These are phyloP conservation scores for Trichoderma reesei DNA, from an alignment of 495 filamentous ascomycete genomes.

Conservation along the genomic window DNA sequence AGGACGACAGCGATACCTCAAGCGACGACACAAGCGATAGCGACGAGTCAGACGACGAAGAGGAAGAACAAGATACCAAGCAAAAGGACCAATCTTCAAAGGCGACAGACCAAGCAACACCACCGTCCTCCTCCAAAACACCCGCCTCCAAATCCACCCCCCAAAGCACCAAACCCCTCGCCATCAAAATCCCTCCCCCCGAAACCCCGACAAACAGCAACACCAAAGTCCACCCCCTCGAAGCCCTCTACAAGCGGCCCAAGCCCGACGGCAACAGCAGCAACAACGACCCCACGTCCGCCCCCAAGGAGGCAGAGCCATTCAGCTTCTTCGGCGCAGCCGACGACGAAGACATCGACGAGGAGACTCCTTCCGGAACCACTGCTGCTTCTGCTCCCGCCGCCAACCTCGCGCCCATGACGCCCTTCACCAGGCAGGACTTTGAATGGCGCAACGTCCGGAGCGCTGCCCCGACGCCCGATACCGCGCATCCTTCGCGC, in stretches of 20 bases:
- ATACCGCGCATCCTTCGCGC: conserved; percentile 67
- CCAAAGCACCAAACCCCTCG: conserved; percentile 20
- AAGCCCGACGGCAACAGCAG: conserved; percentile 23
- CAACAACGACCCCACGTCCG: conserved; percentile 11
- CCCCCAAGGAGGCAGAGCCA: conserved; percentile 18
- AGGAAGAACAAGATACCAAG: neutral
- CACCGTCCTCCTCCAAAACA: conserved; percentile 11
- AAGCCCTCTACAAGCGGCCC: conserved; percentile 78
- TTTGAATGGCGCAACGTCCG: conserved; percentile 60
- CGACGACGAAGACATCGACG: conserved; percentile 37
- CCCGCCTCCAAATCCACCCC: conserved; percentile 2
- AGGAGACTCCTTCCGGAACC: conserved; percentile 17
- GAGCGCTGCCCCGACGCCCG: conserved; percentile 88
- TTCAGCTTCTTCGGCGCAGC: conserved; percentile 44
- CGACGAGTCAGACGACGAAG: neutral
- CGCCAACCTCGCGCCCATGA: conserved; percentile 49
- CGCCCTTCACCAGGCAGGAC: conserved; percentile 71
- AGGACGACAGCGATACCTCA: conserved; percentile 3
- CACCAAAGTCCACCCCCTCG: conserved; percentile 59
- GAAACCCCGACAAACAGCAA: conserved; percentile 34
- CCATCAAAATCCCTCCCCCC: conserved; percentile 38
- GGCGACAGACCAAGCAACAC: conserved; percentile 9
- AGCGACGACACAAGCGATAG: conserved; percentile 13
- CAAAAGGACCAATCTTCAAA: neutral
- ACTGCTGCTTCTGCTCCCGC: neutral